Evolutionary conservation across 1,284 basidiomycete species (phyloP), one percentile per base, ranked within the genome.

Genomic region (Ustilago nuda): DNA sequence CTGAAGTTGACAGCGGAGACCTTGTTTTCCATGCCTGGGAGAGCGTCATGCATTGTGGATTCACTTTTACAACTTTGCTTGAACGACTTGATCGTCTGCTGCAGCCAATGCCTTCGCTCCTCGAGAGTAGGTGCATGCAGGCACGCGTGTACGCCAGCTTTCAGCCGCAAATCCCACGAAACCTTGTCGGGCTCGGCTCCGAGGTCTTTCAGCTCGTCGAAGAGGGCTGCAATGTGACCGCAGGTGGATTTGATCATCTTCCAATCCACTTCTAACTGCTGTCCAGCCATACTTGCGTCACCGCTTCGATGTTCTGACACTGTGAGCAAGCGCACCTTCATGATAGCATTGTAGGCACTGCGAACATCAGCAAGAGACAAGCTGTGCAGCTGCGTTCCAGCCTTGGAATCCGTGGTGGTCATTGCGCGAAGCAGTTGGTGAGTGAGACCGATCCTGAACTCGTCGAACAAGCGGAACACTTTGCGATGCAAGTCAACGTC

Each of bases 341-440:
- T 73, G 35, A 51, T 48, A 15, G 71, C 75, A 48, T 77, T 77
- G 67, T 77, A 77, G 2, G 75, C 71, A 23, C 39, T 41, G 12
- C 75, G 62, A 23, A 73, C 60, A 27, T 64, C 57, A 30, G 12
- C 45, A 5, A n/a, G 53, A 54, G 35, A 66, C 17, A 23, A 15
- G n/a, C 27, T 27, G 13, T 46, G 37, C 15, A 15, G 19, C 35
- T 48, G 43, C 43, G 13, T 36, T 7, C 19, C 19, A 19, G 6
- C 52, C 0, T 13, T 8, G 27, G 36, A 19, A 12, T 12, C 15
- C 4, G 19, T 30, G 35, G n/a, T 19, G 19, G 54, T n/a, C 52
- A 43, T 48, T 8, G 23, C 41, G 8, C 36, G 39, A 27, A 68
- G 53, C 11, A 76, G 53, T 27, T 68, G 55, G 36, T 77, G 71